Base-by-base conservation (phyloP, 495 filamentous ascomycete genomes). In the Penicillium verhagenii region DNA sequence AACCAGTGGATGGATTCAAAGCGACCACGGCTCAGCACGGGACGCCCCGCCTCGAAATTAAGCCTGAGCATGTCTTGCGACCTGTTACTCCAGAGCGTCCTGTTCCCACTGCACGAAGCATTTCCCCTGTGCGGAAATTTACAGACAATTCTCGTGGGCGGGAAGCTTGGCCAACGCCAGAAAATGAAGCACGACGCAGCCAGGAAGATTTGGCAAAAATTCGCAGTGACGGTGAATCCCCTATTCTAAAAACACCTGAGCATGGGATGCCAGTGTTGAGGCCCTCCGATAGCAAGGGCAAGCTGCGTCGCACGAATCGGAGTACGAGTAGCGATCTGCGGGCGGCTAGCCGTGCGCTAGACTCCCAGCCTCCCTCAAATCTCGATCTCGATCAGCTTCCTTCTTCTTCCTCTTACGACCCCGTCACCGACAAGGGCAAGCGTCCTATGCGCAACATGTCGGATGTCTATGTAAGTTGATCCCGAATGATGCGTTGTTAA, bases 401-500 rank as follows among this genome's bases (percentile, higher is more conserved):
- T 42, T 82, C 82, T 66, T 79, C 83, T 54, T 82, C 83, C 62
- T 83, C 80, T 62, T 83, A 85, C 75, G 86, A 90, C 67, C 85
- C 86, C 59, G 79, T 89, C 68, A 89, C 84, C 61, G 90, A 92
- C 80, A 90, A 91, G 82, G 87, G 90, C 81, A 92, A 90, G 73
- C 85, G 82, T 66, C 86, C 87, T 67, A 74, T 86, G 68, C 86
- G 82, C 73, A 88, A 86, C 75, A 96, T 96, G 91, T 79, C 88
- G 66, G 89, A 96, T 81, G 88, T 95, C 77, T 96, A 89, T 76
- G 92, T 96, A 85, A 86, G 92, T 88, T 29, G 50, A 58, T 6
- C n/a, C n/a, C n/a, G n/a, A 10, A 31, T 31, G 9, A 31, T 54
- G 44, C 60, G 52, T 19, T 47, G 40, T 56, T 57, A 38, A 40